Conservation (phyloP, 352 stramenopile genomes). For the Albugo laibachii region DNA sequence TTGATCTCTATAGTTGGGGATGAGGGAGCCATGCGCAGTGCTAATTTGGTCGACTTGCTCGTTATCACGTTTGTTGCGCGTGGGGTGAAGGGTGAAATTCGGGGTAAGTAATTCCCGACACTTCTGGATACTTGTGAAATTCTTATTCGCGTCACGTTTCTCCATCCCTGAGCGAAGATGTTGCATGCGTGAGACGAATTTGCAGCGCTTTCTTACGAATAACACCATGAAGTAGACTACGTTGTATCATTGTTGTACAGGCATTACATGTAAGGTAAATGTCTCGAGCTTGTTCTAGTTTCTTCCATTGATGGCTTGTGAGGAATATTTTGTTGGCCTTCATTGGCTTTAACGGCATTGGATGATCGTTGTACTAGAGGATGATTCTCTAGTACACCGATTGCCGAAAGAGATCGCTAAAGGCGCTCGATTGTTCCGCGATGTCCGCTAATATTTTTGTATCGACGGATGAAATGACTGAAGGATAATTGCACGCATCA, state of each 20-base stretch:
- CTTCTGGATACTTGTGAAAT: slow-evolving; percentile 4
- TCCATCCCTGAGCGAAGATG: slow-evolving; percentile 29
- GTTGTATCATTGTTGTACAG: slow-evolving; percentile 66
- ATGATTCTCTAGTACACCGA: slow-evolving; percentile 65
- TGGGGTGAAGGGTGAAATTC: background rate
- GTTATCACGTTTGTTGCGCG: too few species aligned
- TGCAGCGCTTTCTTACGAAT: slow-evolving; percentile 32
- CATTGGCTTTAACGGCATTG: slow-evolving; percentile 4
- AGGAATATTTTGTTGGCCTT: slow-evolving; percentile 31
- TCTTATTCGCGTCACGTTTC: slow-evolving; percentile 28
- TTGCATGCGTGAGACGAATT: slow-evolving; percentile 10
- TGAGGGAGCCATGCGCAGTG: too few species aligned
- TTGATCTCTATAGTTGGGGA: too few species aligned
- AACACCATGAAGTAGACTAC: slow-evolving; percentile 49
- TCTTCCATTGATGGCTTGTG: slow-evolving; percentile 63
- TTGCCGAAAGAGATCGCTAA: slow-evolving; percentile 48
- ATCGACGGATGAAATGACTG: slow-evolving; percentile 59
- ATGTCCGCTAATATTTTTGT: slow-evolving; percentile 66
- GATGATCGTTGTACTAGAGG: slow-evolving; percentile 23
- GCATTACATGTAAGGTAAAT: slow-evolving; percentile 68
- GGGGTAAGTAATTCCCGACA: background rate
- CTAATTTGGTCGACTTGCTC: too few species aligned
- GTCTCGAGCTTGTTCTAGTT: slow-evolving; percentile 52
- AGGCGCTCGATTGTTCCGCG: slow-evolving; percentile 52
- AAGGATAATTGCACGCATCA: slow-evolving; percentile 63